A percentile compares a stretch with the other conserved stretches of the same genome.
Conservation (phyloP, 2,329 filamentous ascomycete species). For the Nothophaeocryptopus gaeumannii region DNA sequence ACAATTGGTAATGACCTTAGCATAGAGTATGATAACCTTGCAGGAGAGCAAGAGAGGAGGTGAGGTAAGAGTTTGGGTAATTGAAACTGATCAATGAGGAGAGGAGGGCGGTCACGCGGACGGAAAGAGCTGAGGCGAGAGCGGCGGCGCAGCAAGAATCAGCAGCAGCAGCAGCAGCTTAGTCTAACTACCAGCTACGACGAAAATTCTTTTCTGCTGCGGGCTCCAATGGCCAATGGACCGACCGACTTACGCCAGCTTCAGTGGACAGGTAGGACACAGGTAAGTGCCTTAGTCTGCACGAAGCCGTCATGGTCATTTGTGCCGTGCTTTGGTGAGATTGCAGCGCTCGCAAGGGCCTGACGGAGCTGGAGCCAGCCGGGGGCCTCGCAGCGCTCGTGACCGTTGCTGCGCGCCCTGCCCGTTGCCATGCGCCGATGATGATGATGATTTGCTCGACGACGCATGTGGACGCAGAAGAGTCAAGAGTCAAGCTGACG, state of each 20-base stretch:
- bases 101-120: constrained; percentile 8
- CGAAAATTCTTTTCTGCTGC: background rate
- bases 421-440: no score
- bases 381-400: no score
- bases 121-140: background rate
- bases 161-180: no score
- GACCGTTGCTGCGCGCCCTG: no score
- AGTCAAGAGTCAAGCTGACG: no score
- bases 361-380: no score
- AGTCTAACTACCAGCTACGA: no score
- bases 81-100: constrained; percentile 24
- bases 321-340: background rate
- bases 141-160: background rate
- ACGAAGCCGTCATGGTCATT: background rate
- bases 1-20: constrained; percentile 32
- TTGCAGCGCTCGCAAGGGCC: background rate
- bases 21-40: constrained; percentile 41
- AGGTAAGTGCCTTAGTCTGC: no score
- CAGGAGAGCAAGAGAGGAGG: constrained; percentile 23
- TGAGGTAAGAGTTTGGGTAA: constrained; percentile 33
- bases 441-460: constrained; percentile 6
- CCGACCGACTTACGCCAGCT: no score
- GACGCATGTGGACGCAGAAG: no score
- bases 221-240: background rate
- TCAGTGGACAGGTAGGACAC: no score